Percentiles rank a stretch among this genome's conserved stretches.
Conservation (phyloP, 2,329 filamentous ascomycete genomes). For the Chalara sp. region DNA sequence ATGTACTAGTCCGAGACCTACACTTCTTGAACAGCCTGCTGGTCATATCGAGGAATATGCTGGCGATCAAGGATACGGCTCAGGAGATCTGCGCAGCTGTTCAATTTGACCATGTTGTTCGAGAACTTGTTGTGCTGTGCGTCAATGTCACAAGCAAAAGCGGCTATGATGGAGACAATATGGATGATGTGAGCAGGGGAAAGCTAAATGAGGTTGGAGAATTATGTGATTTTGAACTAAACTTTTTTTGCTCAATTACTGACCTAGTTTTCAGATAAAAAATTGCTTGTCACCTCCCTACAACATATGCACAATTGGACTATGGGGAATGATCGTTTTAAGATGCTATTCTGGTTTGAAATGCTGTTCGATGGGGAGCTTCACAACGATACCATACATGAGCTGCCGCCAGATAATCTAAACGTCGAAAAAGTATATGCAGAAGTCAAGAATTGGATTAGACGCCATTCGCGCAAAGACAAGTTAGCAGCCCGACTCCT, state of each 20-base stretch:
- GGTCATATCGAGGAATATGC: slow-evolving; percentile 58
- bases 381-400: slow-evolving; percentile 44
- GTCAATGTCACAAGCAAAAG: slow-evolving; percentile 59
- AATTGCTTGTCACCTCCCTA: slow-evolving; percentile 56
- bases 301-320: slow-evolving; percentile 66
- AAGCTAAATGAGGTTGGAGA: slow-evolving; percentile 59
- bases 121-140: slow-evolving; percentile 58
- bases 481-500: slow-evolving; percentile 47
- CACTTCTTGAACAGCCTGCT: slow-evolving; percentile 60
- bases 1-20: slow-evolving; percentile 53
- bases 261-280: slow-evolving; percentile 44
- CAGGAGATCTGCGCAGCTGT: slow-evolving; percentile 60
- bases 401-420: slow-evolving; percentile 42
- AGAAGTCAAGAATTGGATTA: slow-evolving; percentile 57
- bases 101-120: slow-evolving; percentile 59
- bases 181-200: slow-evolving; percentile 47
- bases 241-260: background rate
- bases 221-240: slow-evolving; percentile 41
- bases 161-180: slow-evolving; percentile 56
- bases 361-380: slow-evolving; percentile 54
- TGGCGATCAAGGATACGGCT: slow-evolving; percentile 58
- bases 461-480: slow-evolving; percentile 53
- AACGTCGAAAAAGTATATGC: slow-evolving; percentile 50
- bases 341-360: slow-evolving; percentile 63
- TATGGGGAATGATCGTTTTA: slow-evolving; percentile 61